Conservation (phyloP, 2,329 filamentous ascomycete genomes). For the Bipolaris cookei region DNA sequence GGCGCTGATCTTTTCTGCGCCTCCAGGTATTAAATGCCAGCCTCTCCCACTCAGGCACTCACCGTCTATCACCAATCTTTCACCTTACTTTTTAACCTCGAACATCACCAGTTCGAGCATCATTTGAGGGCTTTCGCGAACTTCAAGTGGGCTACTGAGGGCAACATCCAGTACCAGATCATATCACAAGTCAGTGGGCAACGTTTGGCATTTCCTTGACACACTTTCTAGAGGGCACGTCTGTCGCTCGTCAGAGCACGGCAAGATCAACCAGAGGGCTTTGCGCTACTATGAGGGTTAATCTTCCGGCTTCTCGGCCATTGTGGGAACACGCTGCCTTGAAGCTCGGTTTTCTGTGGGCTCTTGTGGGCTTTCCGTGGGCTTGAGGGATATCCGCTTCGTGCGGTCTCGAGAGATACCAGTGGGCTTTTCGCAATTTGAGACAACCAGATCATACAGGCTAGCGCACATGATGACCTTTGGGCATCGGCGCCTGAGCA, state of each 20-base stretch:
- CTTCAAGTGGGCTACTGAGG: slow-evolving; percentile 47
- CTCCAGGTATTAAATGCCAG: slow-evolving; percentile 18
- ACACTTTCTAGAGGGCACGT: slow-evolving; percentile 45
- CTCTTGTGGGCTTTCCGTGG: slow-evolving; percentile 55
- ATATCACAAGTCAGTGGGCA: slow-evolving; percentile 51
- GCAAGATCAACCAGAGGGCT: slow-evolving; percentile 49
- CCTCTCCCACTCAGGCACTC: slow-evolving; percentile 19
- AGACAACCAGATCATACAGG: slow-evolving; percentile 49
- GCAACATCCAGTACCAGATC: slow-evolving; percentile 40
- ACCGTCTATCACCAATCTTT: slow-evolving; percentile 24
- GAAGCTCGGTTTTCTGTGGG: slow-evolving; percentile 54
- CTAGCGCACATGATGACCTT: slow-evolving; percentile 32
- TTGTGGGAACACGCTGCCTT: slow-evolving; percentile 62
- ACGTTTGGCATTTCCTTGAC: slow-evolving; percentile 49
- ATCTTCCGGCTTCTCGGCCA: slow-evolving; percentile 54
- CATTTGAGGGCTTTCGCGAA: slow-evolving; percentile 42
- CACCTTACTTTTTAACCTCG: slow-evolving; percentile 29
- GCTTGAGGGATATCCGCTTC: slow-evolving; percentile 51
- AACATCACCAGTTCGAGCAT: slow-evolving; percentile 29
- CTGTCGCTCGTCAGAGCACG: slow-evolving; percentile 47
- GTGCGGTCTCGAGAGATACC: slow-evolving; percentile 50
- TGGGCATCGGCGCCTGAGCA: slow-evolving; percentile 31
- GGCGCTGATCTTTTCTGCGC: slow-evolving; percentile 19
- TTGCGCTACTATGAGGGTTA: slow-evolving; percentile 51
- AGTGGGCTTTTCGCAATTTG: slow-evolving; percentile 53